phyloP scores from a whole-genome alignment of 331 rosid species.

The Acacia pycnantha region DNA sequence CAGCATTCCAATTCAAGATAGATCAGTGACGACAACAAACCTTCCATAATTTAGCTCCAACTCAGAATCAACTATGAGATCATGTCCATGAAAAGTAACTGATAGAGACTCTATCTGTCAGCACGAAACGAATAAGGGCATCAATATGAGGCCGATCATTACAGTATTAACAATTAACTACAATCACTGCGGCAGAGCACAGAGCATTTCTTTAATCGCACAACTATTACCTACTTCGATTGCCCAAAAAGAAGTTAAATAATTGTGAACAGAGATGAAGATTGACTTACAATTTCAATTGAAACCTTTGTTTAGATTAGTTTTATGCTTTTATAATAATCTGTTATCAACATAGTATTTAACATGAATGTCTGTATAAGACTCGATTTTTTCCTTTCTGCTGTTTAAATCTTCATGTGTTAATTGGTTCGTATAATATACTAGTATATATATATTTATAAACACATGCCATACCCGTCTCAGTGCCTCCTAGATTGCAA shows the following conservation, averaged over 20 bases:
- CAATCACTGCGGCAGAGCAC: neutral
- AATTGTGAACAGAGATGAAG: neutral
- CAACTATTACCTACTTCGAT: constrained; percentile 17
- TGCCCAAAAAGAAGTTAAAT: neutral
- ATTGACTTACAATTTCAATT: neutral
- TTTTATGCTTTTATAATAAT: neutral
- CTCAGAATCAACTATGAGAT: constrained; percentile 87
- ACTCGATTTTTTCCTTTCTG: neutral
- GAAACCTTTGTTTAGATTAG: neutral
- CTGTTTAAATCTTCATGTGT: neutral
- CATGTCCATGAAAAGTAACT: constrained; percentile 98
- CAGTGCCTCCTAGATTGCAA: constrained; percentile 12
- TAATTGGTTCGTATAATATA: neutral
- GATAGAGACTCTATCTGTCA: constrained; percentile 91
- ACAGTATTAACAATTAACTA: neutral
- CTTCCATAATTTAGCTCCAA: constrained; percentile 98
- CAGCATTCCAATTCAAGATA: neutral
- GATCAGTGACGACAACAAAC: constrained; percentile 39
- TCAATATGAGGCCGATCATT: constrained; percentile 1
- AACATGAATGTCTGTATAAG: neutral
- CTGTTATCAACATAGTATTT: neutral
- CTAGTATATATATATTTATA: neutral
- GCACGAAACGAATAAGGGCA: neutral
- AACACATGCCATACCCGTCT: neutral
- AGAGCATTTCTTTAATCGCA: neutral